Evolutionary conservation across 805 yeast genomes (phyloP).

Genomic region (Pichia phayaonensis): DNA sequence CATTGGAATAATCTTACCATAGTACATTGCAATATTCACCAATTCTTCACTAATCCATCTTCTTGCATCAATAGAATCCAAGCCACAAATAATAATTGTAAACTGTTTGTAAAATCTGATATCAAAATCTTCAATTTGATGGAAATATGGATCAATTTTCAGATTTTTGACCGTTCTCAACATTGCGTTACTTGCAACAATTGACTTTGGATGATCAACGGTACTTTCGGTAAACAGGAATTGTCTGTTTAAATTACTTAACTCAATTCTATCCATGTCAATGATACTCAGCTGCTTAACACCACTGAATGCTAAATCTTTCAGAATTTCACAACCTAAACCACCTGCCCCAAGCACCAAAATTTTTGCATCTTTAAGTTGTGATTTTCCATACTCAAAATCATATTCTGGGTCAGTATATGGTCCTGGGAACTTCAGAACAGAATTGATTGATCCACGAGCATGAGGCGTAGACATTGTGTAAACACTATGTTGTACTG

Average conservation of each 20-base stretch:
- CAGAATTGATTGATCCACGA: not conserved
- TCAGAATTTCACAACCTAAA: slow-evolving; percentile 72
- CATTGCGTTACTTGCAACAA: slow-evolving; percentile 55
- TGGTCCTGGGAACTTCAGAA: slow-evolving; percentile 21
- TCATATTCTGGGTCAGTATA: slow-evolving; percentile 28
- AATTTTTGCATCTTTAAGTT: slow-evolving; percentile 21
- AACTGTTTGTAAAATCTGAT: slow-evolving; percentile 60
- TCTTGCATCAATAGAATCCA: slow-evolving; percentile 85
- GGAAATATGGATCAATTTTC: slow-evolving; percentile 47
- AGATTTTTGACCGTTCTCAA: slow-evolving; percentile 30
- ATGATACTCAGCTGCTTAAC: slow-evolving; percentile 58
- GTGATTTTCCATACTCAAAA: slow-evolving; percentile 14
- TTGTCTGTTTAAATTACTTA: slow-evolving; percentile 71
- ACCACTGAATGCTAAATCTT: slow-evolving; percentile 64
- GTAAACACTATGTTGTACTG: not conserved
- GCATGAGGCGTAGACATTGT: not conserved
- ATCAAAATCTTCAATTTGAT: slow-evolving; percentile 58
- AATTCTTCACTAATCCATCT: slow-evolving; percentile 78
- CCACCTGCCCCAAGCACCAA: slow-evolving; percentile 76
- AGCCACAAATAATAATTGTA: slow-evolving; percentile 71
- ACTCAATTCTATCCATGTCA: slow-evolving; percentile 78
- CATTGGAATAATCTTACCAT: slow-evolving; percentile 50
- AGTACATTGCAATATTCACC: slow-evolving; percentile 50
- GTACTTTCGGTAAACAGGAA: slow-evolving; percentile 56
- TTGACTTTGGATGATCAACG: slow-evolving; percentile 61